Evolutionary conservation across 108 stramenopile genomes (phyloP), one percentile per base, ranked within the genome.

Genomic region (Pseudonitzschia delicatissima): DNA sequence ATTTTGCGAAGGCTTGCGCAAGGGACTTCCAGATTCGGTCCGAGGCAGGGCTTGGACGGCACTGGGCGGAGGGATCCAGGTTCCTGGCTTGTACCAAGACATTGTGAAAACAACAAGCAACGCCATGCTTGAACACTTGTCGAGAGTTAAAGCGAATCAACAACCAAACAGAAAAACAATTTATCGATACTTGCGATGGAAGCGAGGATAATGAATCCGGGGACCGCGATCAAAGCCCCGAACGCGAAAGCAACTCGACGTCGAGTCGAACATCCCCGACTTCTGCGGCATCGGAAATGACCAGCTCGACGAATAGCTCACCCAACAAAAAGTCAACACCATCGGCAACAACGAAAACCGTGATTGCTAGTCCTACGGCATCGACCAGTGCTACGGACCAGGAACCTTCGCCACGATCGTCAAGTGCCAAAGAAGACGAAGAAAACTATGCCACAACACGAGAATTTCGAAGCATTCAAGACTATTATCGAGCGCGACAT

Each of bases 401-500:
- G n/a, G n/a, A n/a, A n/a, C n/a, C n/a, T n/a, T n/a, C 50, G 50
- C 25, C 50, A 15, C 50, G 25, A 12, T 51, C 50, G 50, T 26
- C 50, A 8, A 8, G 50, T 17, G 0, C 20, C 21, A 20, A 49
- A 49, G 20, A 49, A 20, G 21, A 49, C 0, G 28, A 31, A 35
- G 32, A 25, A 23, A 47, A 64, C 45, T 55, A 59, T 45, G 69
- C 72, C 0, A 23, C 67, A 63, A 64, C 69, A 21, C 40, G 57
- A 45, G 52, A 57, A 8, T 78, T 79, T 57, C 73, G 69, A 28
- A 68, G 28, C n/a, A 74, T 77, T 5, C 79, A 84, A 35, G 88
- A 90, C 39, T n/a, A 90, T 87, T 37, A 97, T 96, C 63, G 88
- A 91, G 35, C 74, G 90, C 21, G 96, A 97, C 71, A 84, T 97